Base-by-base conservation (phyloP, 2,329 filamentous ascomycete genomes). In the Cytospora schulzeri region DNA sequence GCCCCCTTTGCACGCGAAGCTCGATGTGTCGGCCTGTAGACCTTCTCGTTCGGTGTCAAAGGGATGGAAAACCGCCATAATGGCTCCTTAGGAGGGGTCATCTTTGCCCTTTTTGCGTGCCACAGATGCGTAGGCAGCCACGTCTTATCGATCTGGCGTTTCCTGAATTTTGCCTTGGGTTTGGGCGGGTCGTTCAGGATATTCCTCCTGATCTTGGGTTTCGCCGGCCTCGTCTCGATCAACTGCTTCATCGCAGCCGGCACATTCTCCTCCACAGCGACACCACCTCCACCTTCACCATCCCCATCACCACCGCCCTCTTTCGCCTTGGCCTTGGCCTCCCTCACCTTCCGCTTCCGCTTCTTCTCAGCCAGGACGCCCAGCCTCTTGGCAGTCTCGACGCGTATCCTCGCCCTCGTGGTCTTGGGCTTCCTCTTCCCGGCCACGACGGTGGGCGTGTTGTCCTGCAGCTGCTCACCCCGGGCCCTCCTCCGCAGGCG, bases 111-210 rank as follows among this genome's bases (percentile, higher is more conserved):
- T 76, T 99, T 99, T 2, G 94, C 89, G 77, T 97, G 93, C 85
- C 91, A 99, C 68, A 96, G 79, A 75, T 99, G 95, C 8, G 95
- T 98, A 0, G 95, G 95, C 19, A 99, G 81, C 92, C 94, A 97
- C 3, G 91, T 93, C 80, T 98, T 98, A 75, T 91, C 84, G 54
- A 89, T 80, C 74, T 98, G 94, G 35, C 95, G 88, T 77, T 92
- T 95, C 69, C 89, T 88, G 74, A 92, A 98, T 71, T 89, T 93
- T 26, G 78, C 85, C 53, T 83, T 83, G 2, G 87, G 74, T 57
- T 72, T 75, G 0, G 78, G 79, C 2, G 88, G 75, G 74, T 85
- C 81, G 62, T 91, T 91, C 58, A 93, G 82, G 60, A 79, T 81
- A 70, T 92, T 87, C 70, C 88, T 87, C 74, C 88, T 89, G 69